A percentile compares a stretch with the other conserved stretches of the same genome.
phyloP scores from a whole-genome alignment of 2,329 filamentous ascomycete species.

The Sporothrix euskadiensis region DNA sequence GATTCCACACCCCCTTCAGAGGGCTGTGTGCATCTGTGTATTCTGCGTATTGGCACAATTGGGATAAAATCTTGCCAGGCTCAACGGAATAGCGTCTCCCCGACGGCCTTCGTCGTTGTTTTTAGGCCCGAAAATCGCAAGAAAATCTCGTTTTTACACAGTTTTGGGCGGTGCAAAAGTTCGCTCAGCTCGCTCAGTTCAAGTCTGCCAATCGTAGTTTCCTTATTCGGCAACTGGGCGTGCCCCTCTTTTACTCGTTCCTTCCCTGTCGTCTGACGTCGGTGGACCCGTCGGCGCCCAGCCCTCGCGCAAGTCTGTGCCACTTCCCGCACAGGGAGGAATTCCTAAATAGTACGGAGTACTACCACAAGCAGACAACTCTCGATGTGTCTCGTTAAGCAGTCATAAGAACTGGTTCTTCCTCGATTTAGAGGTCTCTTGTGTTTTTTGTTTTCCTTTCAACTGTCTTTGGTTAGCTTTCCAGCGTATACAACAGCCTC shows the following conservation, averaged over 20 bases:
- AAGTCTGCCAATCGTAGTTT: neutral
- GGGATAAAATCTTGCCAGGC: neutral
- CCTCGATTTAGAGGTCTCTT: neutral
- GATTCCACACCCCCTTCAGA: conserved; percentile 15
- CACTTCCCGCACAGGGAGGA: conserved; percentile 1
- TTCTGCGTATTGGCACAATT: neutral
- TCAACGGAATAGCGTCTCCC: neutral
- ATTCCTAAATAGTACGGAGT: too few relatives aligned
- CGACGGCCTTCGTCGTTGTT: neutral
- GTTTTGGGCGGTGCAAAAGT: neutral
- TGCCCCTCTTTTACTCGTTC: conserved; percentile 6
- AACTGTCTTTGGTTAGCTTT: neutral
- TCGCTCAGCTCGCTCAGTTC: neutral
- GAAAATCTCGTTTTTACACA: neutral
- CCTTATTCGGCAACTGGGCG: conserved; percentile 17
- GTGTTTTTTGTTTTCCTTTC: neutral
- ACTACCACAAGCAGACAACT: neutral
- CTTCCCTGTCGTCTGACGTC: conserved; percentile 22
- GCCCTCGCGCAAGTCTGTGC: neutral
- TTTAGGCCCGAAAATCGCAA: neutral
- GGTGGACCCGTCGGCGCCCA: conserved; percentile 13
- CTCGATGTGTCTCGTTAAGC: neutral
- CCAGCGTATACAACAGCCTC: neutral
- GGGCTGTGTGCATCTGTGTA: conserved; percentile 9
- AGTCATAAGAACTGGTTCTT: neutral